Evolutionary conservation across 192 early-diverging fungal genomes (phyloP), one percentile per base, ranked within the genome.

Genomic region (Coemansia sp.): DNA sequence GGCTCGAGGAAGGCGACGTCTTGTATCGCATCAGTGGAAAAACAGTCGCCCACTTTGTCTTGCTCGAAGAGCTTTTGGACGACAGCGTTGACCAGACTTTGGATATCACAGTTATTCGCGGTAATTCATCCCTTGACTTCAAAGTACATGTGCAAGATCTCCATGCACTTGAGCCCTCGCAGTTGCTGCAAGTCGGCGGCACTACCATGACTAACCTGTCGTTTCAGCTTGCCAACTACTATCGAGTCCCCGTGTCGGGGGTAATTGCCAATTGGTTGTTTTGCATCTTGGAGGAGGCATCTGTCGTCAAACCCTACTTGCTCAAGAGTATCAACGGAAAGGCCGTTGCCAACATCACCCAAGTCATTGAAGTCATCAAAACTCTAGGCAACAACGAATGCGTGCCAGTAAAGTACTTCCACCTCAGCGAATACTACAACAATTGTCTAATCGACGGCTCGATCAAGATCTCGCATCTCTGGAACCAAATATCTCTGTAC

Each of bases 171-270:
- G 94, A 95, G 5, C 94, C 95, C 1, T 88, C 92, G 64, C 83
- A 89, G 35, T 93, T 91, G 78, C 87, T 97, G 1, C 89, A 94
- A 61, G 87, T 95, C 44, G 95, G 95, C 56, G 94, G 94, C 51
- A 91, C 87, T 35, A 87, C 91, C 56, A 85, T 93, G 19, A 85
- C 93, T 69, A 84, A 91, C 51, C 72, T 94, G 31, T 90, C 89
- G 7, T 93, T 90, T 65, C 90, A 93, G 65, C 74, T 94, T n/a
- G 92, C 92, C 0, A 86, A 89, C 68, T 83, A 84, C 9, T 90
- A 89, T 70, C 84, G 85, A 4, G 79, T 89, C 29, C 90, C 92
- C 16, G 86, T 89, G 6, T 80, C 84, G 21, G 96, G 96, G 39
- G 91, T 94, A 1, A 94, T 92, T 83, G 67, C 68, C 17, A 64